Percentiles rank a stretch among this genome's conserved stretches.
These are phyloP conservation scores for Lachnellula suecica DNA, from an alignment of 2,329 filamentous ascomycete genomes.

Conservation along the genomic window DNA sequence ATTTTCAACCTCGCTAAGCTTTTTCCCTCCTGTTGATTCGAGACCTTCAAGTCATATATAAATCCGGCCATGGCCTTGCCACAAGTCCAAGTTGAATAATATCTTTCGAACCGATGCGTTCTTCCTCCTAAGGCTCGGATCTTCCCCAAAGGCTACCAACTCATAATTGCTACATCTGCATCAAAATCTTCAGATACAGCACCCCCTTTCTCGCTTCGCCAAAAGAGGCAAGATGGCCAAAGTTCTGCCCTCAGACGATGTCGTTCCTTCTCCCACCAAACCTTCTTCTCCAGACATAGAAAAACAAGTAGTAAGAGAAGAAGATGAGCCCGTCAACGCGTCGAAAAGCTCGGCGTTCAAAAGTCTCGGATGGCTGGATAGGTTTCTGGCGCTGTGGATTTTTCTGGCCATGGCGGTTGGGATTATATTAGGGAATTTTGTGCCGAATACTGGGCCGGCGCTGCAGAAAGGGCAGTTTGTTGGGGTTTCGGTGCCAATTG, in stretches of 20 bases:
- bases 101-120: background rate
- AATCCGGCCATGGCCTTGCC: background rate
- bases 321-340: background rate
- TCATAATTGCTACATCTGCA: no score
- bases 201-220: background rate
- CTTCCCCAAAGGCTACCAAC: background rate
- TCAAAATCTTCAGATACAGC: background rate
- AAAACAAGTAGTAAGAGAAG: background rate
- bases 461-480: conserved; percentile 62
- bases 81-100: background rate
- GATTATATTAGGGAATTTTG: conserved; percentile 63
- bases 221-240: background rate
- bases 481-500: conserved; percentile 62
- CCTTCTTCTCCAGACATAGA: conserved; percentile 7
- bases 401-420: conserved; percentile 65
- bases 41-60: background rate
- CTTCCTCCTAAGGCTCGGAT: background rate
- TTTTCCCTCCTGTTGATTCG: background rate
- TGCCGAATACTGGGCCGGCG: conserved; percentile 51
- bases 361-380: conserved; percentile 46
- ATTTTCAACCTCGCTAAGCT: conserved; percentile 16
- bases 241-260: conserved; percentile 8
- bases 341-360: conserved; percentile 27
- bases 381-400: conserved; percentile 58
- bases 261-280: background rate